Base-by-base conservation (phyloP, 225 moss, liverwort and hornwort species). In the Marchantia polymorpha region DNA sequence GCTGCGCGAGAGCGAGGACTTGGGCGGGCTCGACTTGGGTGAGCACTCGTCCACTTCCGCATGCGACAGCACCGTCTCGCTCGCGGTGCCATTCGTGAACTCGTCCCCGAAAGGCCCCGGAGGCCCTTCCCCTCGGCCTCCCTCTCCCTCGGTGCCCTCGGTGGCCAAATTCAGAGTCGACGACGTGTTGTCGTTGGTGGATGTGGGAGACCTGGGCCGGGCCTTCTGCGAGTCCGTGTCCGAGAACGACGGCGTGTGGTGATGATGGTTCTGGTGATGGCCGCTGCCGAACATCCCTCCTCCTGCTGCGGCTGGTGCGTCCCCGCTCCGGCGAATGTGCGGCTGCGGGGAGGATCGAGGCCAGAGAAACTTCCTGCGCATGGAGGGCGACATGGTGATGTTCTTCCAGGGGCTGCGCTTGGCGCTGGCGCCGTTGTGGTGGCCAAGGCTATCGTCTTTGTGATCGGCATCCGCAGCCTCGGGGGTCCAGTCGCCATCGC, bases 291-390 rank as follows among this genome's bases (percentile, higher is more conserved):
- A 47, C 13, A 9, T 30, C 22, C 29, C 19, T 65, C 27, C 29
- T 11, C n/a, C 9, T 47, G 14, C 61, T n/a, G 49, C 65, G 3
- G 49, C 60, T 5, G 47, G 7, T 50, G 14, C 48, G n/a, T 25
- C 65, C 64, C 10, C 20, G 65, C n/a, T 48, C 8, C 58, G 46
- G 6, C 64, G 47, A 4, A 64, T 4, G 39, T 79, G 68, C 12
- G 78, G 78, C 60, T 69, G 78, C 31, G 78, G 69, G 11, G 78
- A 79, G 19, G 78, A 79, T 8, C 78, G 78, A 69, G 78, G 78
- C 78, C 78, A 79, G 0, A 79, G 69, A 69, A 79, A 79, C 78
- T 79, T 79, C 39, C n/a, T 52, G 19, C 78, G 67, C 78, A 69
- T 79, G 12, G 67, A 52, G 22, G 78, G 69, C 69, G 78, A 79